A percentile compares a stretch with the other conserved stretches of the same genome.
Conservation (phyloP, 2,329 filamentous ascomycete genomes). For the Ceratocystis cubensis region DNA sequence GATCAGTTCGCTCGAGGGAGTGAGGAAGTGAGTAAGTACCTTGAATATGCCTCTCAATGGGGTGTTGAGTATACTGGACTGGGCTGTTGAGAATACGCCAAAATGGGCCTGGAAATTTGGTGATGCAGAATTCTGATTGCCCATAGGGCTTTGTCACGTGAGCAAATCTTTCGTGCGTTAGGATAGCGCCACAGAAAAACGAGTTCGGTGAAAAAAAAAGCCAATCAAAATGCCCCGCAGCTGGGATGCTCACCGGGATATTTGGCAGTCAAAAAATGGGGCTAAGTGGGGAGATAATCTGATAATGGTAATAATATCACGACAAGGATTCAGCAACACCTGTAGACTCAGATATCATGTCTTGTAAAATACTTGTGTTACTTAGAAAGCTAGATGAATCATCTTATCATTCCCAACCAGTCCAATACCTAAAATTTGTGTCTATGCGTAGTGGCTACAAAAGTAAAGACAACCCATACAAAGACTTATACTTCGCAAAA, state of each 20-base stretch:
- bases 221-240: slow-evolving; percentile 1
- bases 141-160: slow-evolving; percentile 30
- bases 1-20: slow-evolving; percentile 19
- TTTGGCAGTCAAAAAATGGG: slow-evolving; percentile 13
- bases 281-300: not conserved
- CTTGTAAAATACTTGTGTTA: not conserved
- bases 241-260: slow-evolving; percentile 8
- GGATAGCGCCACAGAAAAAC: slow-evolving; percentile 17
- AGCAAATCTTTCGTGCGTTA: slow-evolving; percentile 22
- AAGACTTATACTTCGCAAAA: slow-evolving; percentile 2
- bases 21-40: slow-evolving; percentile 26
- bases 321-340: not conserved
- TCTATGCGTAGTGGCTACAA: slow-evolving; percentile 12
- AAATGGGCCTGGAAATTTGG: slow-evolving; percentile 30
- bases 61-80: slow-evolving; percentile 26
- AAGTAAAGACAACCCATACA: not conserved
- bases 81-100: slow-evolving; percentile 28
- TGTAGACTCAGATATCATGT: not conserved
- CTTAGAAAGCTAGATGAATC: not conserved
- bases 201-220: not conserved
- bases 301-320: not conserved
- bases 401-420: not conserved
- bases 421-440: slow-evolving; percentile 10
- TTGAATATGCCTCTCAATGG: slow-evolving; percentile 33
- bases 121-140: slow-evolving; percentile 27